A percentile compares a stretch with the other conserved stretches of the same genome.
phyloP scores from a whole-genome alignment of 2,329 filamentous ascomycete genomes.

The Alternaria triticina region DNA sequence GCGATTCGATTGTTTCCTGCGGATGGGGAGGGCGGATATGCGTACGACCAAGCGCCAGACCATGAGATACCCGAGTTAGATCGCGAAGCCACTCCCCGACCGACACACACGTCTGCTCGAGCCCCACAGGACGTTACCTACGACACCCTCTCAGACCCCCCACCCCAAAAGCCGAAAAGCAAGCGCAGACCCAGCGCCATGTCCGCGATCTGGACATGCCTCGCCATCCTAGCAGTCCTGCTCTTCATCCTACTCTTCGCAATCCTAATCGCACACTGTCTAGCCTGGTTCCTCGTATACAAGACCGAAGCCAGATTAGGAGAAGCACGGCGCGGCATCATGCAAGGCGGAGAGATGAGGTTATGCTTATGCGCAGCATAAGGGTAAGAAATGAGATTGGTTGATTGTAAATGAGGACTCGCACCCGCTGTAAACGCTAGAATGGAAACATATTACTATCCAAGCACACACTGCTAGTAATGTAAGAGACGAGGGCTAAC shows the following conservation, averaged over 20 bases:
- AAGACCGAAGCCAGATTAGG: conserved; percentile 37
- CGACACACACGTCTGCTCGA: not conserved
- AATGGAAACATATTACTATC: not conserved
- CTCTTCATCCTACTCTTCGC: conserved; percentile 28
- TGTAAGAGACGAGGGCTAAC: not conserved
- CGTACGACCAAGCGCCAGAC: not conserved
- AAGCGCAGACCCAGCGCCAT: not conserved
- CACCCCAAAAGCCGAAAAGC: not conserved
- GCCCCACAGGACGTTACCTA: not conserved
- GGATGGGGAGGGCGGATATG: not conserved
- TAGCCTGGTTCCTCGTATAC: conserved; percentile 39
- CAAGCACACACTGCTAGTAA: too few species aligned
- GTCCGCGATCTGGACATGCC: conserved; percentile 2
- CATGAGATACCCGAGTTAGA: not conserved
- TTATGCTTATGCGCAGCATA: conserved; percentile 35
- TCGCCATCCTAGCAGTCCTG: conserved; percentile 14
- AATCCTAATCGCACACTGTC: conserved; percentile 31
- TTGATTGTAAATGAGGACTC: not conserved
- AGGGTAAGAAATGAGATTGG: not conserved
- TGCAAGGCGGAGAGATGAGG: conserved; percentile 39
- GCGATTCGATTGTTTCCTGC: not conserved
- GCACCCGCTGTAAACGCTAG: not conserved
- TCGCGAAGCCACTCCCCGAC: not conserved
- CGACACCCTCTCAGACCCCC: not conserved
- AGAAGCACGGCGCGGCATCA: conserved; percentile 28